phyloP scores from a whole-genome alignment of 2,329 filamentous ascomycete species.

The Pseudonectria buxi region DNA sequence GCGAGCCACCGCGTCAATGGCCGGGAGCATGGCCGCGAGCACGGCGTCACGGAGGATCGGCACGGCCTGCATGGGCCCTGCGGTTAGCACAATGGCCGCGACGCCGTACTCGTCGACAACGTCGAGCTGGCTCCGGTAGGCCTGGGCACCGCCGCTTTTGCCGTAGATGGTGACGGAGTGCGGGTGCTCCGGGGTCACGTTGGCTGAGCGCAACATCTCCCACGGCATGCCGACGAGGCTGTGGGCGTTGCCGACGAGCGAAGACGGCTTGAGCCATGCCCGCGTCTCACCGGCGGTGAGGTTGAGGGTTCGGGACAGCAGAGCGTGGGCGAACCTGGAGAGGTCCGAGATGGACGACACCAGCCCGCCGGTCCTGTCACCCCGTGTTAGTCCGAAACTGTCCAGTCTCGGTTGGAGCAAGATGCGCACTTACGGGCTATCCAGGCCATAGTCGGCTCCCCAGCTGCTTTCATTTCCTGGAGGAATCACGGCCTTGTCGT shows the following conservation, averaged over 20 bases:
- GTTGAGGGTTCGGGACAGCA: slow-evolving; percentile 23
- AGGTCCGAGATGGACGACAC: slow-evolving; percentile 29
- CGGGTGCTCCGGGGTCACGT: slow-evolving; percentile 20
- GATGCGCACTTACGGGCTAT: slow-evolving; percentile 24
- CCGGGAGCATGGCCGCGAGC: slow-evolving; percentile 21
- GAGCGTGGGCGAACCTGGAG: slow-evolving; percentile 19
- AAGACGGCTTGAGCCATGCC: slow-evolving; percentile 30
- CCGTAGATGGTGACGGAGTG: slow-evolving; percentile 27
- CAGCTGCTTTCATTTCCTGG: slow-evolving; percentile 23
- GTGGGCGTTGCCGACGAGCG: slow-evolving; percentile 23
- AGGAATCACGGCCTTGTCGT: slow-evolving; percentile 26
- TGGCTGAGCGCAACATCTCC: slow-evolving; percentile 27
- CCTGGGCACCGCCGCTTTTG: slow-evolving; percentile 29
- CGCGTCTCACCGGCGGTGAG: slow-evolving; percentile 17
- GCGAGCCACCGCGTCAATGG: slow-evolving; percentile 22
- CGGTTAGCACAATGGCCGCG: slow-evolving; percentile 24
- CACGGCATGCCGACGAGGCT: slow-evolving; percentile 30
- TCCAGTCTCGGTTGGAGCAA: neutral
- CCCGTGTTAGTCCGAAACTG: neutral
- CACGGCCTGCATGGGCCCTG: slow-evolving; percentile 23
- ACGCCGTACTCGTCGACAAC: slow-evolving; percentile 31
- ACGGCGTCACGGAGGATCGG: slow-evolving; percentile 21
- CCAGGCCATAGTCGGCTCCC: slow-evolving; percentile 28
- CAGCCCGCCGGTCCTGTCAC: slow-evolving; percentile 25
- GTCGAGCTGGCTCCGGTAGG: slow-evolving; percentile 29